A percentile compares a stretch with the other conserved stretches of the same genome.
Conservation (phyloP, 305 asterid species). For the Fraxinus paxiana region DNA sequence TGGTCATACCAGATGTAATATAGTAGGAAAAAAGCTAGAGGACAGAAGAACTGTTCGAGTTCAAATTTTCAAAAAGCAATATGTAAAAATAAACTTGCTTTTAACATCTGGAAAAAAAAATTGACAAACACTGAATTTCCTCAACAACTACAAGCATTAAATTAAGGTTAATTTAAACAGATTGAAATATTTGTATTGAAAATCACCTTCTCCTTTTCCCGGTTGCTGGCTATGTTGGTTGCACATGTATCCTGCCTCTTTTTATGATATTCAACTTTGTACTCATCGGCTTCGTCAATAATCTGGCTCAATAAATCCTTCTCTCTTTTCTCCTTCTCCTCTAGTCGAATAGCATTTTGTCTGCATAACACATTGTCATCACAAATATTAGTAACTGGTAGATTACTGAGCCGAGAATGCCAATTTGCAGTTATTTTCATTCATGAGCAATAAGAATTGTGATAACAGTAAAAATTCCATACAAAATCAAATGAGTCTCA, state of each 20-base stretch:
- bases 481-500: slow-evolving; percentile 1
- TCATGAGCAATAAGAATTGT: not conserved
- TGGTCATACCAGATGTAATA: not conserved
- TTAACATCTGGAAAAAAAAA: not conserved
- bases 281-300: slow-evolving; percentile 60
- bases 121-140: not conserved
- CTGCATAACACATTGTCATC: slow-evolving; percentile 34
- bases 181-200: not conserved
- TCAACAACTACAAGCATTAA: not conserved
- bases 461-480: not conserved
- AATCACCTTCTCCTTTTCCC: slow-evolving; percentile 63
- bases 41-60: not conserved
- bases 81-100: not conserved
- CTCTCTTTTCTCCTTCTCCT: slow-evolving; percentile 70
- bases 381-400: slow-evolving; percentile 8
- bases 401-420: not conserved
- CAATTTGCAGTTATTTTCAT: not conserved
- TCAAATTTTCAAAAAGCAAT: not conserved
- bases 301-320: slow-evolving; percentile 55
- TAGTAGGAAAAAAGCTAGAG: not conserved
- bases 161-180: not conserved
- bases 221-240: slow-evolving; percentile 45
- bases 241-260: slow-evolving; percentile 48
- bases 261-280: slow-evolving; percentile 54
- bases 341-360: slow-evolving; percentile 55